phyloP scores from a whole-genome alignment of 257 asterid genomes.

The Leonotis leonurus region DNA sequence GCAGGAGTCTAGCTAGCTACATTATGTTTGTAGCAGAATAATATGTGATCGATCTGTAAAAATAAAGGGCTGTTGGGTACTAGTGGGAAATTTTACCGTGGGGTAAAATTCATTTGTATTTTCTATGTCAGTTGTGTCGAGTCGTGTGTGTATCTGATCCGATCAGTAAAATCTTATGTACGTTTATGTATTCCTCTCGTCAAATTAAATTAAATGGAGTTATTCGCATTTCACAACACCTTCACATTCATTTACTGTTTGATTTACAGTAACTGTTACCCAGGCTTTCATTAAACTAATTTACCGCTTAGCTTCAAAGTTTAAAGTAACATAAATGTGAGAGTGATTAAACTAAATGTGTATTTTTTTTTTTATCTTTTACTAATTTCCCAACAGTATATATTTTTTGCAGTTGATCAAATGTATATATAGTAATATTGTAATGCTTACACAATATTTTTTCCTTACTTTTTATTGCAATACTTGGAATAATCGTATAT shows the following conservation, averaged over 20 bases:
- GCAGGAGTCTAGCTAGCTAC: not conserved
- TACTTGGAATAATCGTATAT: too few relatives aligned
- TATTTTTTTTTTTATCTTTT: too few relatives aligned
- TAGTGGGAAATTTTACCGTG: not conserved
- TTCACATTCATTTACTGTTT: not conserved
- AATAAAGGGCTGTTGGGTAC: not conserved
- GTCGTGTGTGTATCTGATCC: not conserved
- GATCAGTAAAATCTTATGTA: not conserved
- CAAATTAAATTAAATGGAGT: not conserved
- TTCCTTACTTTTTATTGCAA: too few relatives aligned
- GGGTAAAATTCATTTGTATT: constrained; percentile 3
- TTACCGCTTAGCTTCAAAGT: too few relatives aligned
- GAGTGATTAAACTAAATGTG: too few relatives aligned
- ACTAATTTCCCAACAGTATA: too few relatives aligned
- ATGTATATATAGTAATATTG: too few relatives aligned
- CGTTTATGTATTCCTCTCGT: not conserved
- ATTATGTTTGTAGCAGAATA: not conserved
- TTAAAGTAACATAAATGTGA: too few relatives aligned
- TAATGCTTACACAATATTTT: too few relatives aligned
- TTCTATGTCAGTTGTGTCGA: not conserved
- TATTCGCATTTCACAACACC: not conserved
- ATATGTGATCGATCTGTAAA: not conserved
- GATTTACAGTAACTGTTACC: too few relatives aligned
- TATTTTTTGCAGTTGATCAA: too few relatives aligned
- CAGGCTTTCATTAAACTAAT: too few relatives aligned